These are phyloP conservation scores for Eucommia ulmoides DNA, from an alignment of 257 asterid genomes.

Conservation along the genomic window DNA sequence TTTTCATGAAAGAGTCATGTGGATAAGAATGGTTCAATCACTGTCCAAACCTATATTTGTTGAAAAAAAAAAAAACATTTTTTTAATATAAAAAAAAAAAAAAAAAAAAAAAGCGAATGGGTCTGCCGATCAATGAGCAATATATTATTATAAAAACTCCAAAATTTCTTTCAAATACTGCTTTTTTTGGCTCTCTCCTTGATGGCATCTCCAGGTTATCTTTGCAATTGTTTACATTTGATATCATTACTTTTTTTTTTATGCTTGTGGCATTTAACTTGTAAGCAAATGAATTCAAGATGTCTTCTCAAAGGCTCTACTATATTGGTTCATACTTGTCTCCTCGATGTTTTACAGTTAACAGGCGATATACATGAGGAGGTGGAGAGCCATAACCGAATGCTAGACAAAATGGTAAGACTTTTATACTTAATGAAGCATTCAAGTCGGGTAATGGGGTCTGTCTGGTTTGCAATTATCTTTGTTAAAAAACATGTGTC, in stretches of 20 bases:
- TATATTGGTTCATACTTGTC: background rate
- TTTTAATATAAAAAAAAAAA: no score
- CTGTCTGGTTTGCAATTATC: no score
- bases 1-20: no score
- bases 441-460: no score
- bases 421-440: background rate
- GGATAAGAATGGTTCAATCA: no score
- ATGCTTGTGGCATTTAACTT: background rate
- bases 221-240: background rate
- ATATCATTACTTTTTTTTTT: background rate
- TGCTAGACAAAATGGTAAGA: conserved; percentile 69
- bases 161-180: no score
- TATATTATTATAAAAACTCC: no score
- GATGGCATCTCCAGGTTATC: background rate
- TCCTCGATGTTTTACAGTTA: conserved; percentile 32
- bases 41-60: no score
- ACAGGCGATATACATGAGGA: conserved; percentile 94
- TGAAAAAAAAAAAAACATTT: no score
- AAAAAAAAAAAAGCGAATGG: no score
- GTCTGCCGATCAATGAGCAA: no score
- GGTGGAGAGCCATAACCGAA: conserved; percentile 78
- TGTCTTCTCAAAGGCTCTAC: background rate
- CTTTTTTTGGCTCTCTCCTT: no score
- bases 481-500: conserved; percentile 4
- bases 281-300: background rate